A percentile compares a stretch with the other conserved stretches of the same genome.
Evolutionary conservation across 257 asterid genomes (phyloP).

Genomic region (Knoxia roxburghii): DNA sequence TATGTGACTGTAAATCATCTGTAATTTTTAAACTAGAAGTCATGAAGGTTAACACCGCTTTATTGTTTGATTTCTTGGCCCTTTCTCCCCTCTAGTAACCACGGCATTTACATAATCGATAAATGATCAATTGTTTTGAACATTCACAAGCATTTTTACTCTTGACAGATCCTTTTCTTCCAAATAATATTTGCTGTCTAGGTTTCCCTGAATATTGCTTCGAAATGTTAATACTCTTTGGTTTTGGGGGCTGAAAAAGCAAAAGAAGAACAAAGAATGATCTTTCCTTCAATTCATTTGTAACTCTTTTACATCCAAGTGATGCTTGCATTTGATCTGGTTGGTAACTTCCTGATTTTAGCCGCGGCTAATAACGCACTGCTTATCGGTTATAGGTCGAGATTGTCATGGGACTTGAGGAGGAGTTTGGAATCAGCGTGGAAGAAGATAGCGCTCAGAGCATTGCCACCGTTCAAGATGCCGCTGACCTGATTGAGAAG

Average conservation of each 20-base stretch:
- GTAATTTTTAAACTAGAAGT: neutral
- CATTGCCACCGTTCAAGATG: conserved; percentile 81
- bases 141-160: neutral
- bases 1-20: neutral
- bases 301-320: neutral
- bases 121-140: neutral
- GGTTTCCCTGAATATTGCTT: too few species aligned
- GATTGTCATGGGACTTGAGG: conserved; percentile 95
- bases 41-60: neutral
- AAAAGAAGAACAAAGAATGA: neutral
- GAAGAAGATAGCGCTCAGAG: conserved; percentile 92
- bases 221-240: too few species aligned
- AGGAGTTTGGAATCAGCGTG: conserved; percentile 78
- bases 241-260: neutral
- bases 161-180: neutral
- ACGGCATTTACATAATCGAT: neutral
- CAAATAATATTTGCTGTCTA: too few species aligned
- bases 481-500: conserved; percentile 79
- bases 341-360: conserved; percentile 2
- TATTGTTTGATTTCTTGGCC: neutral
- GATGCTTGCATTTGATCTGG: neutral
- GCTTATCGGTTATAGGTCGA: conserved; percentile 43
- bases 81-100: neutral
- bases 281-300: neutral
- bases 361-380: neutral